Percentiles rank a stretch among this genome's conserved stretches.
Conservation (phyloP, 257 asterid genomes). For the Ophiorrhiza pumila region DNA sequence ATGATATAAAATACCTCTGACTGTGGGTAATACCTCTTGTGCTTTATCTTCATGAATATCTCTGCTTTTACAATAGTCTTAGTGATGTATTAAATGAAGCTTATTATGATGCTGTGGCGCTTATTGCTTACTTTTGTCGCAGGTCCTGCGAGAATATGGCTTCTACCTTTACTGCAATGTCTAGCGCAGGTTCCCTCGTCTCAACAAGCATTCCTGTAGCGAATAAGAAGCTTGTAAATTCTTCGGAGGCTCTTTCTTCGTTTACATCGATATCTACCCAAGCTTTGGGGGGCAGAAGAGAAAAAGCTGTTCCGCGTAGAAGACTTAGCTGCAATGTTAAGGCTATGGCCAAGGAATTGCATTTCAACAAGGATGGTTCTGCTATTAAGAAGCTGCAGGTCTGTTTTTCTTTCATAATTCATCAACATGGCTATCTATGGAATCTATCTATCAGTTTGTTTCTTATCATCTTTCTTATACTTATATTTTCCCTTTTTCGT, state of each 20-base stretch:
- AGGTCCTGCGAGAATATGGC: conserved; percentile 21
- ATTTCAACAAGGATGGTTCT: conserved; percentile 37
- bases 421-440: not conserved
- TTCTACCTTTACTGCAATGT: conserved; percentile 27
- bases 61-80: not conserved
- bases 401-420: not conserved
- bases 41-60: not conserved
- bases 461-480: not conserved
- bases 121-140: not conserved
- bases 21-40: not conserved
- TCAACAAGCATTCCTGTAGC: conserved; percentile 1
- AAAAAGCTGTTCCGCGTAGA: conserved; percentile 23
- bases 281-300: conserved; percentile 18
- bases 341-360: conserved; percentile 35
- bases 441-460: not conserved
- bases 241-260: conserved; percentile 25
- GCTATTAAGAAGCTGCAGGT: conserved; percentile 36
- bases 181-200: conserved; percentile 25
- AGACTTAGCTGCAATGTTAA: conserved; percentile 18
- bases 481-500: not conserved
- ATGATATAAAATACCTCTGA: not conserved
- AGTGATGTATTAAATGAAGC: not conserved
- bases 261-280: conserved; percentile 25
- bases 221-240: conserved; percentile 20
- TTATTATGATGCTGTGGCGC: not conserved